Evolutionary conservation across 352 stramenopile genomes (phyloP).

Genomic region (Phytophthora pini): DNA sequence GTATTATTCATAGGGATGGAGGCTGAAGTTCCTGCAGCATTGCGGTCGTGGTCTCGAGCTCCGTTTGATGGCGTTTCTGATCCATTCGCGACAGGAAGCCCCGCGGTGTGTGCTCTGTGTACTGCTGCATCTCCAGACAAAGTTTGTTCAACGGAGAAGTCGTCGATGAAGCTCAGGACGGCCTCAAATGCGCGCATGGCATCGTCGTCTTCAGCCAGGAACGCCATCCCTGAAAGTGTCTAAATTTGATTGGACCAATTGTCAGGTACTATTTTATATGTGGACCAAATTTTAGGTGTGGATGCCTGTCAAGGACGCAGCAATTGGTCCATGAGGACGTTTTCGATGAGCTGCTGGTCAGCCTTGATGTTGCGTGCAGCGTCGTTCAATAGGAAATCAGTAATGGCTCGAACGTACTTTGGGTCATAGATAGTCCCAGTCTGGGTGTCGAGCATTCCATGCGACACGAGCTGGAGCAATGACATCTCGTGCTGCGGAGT

Average conservation of each 20-base stretch:
- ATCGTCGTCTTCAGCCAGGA: conserved; percentile 26
- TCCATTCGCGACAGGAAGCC: conserved; percentile 6
- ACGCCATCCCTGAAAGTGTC: conserved; percentile 14
- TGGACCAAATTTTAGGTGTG: conserved; percentile 8
- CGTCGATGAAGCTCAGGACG: conserved; percentile 31
- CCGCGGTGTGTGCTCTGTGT: background rate
- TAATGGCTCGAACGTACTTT: conserved; percentile 46
- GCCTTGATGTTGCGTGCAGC: conserved; percentile 44
- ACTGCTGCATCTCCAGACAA: background rate
- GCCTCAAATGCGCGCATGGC: conserved; percentile 32
- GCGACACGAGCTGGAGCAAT: conserved; percentile 56
- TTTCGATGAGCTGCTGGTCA: conserved; percentile 59
- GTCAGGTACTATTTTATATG: conserved; percentile 2
- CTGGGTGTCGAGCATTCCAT: conserved; percentile 56
- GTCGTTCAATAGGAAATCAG: conserved; percentile 53
- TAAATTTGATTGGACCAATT: background rate
- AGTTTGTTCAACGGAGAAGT: conserved; percentile 14
- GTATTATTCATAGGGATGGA: background rate
- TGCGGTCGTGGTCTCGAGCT: background rate
- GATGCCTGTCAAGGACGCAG: conserved; percentile 19
- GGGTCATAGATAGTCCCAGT: conserved; percentile 39
- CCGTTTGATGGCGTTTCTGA: conserved; percentile 10
- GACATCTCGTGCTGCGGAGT: conserved; percentile 40
- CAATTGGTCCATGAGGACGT: conserved; percentile 47
- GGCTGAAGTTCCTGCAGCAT: background rate